These are phyloP conservation scores for Penicillium verrucosum DNA, from an alignment of 2,329 filamentous ascomycete genomes.

Conservation along the genomic window DNA sequence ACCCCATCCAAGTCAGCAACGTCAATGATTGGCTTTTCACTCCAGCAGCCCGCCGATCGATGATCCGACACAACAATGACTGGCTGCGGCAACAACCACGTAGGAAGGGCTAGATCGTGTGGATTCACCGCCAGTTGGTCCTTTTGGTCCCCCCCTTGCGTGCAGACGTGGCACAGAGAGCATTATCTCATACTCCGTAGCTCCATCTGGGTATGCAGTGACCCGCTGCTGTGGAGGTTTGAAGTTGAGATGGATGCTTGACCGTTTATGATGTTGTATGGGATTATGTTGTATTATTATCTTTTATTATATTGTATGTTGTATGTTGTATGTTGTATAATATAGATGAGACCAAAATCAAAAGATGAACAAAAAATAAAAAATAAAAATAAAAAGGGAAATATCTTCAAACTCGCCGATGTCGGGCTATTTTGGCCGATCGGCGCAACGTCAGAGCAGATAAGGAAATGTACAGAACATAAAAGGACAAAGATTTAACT, in stretches of 20 bases:
- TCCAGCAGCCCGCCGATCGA: conserved; percentile 26
- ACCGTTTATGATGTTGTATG: background rate
- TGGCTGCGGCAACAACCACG: conserved; percentile 24
- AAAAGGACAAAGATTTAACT: background rate
- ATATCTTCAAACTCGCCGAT: background rate
- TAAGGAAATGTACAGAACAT: background rate
- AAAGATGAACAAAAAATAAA: too few relatives aligned
- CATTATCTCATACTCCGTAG: background rate
- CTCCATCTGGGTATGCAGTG: conserved; percentile 1
- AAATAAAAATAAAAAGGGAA: background rate
- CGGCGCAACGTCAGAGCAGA: background rate
- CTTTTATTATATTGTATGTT: too few relatives aligned
- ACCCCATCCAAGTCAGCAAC: background rate
- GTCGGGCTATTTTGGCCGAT: background rate
- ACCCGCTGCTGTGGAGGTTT: background rate
- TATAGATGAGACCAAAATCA: background rate
- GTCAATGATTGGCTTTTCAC: conserved; percentile 6
- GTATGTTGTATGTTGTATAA: background rate
- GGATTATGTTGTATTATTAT: background rate
- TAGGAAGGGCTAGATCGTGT: conserved; percentile 25
- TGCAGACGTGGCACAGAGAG: conserved; percentile 21
- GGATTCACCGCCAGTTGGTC: conserved; percentile 28
- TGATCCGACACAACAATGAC: conserved; percentile 26
- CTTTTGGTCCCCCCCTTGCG: conserved; percentile 12
- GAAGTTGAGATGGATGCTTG: background rate